Evolutionary conservation across 1,284 basidiomycete species (phyloP), one percentile per base, ranked within the genome.

Genomic region (Ganoderma resinaceum): DNA sequence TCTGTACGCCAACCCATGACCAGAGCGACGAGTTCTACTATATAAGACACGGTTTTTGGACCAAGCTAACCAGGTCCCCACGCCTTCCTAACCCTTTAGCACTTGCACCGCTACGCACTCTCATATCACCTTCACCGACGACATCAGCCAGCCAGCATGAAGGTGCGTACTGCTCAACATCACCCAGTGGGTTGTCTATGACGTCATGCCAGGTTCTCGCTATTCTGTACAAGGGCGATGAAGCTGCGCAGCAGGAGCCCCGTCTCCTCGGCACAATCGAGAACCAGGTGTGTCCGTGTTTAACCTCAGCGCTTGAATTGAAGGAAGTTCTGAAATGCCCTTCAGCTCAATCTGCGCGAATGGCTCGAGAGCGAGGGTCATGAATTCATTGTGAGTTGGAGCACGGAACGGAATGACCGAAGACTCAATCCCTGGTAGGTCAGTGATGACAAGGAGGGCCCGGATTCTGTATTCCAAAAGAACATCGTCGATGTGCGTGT

Each of bases 181-280:
- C 18, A 33, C 16, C n/a, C n/a, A 16, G 18, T 29, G 16, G 23
- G 40, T 61, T 31, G 53, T 62, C 52, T 0, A 53, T 72, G 68
- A 68, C 67, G 65, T 66, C 66, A 68, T 52, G 29, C 52, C 70
- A 95, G 93, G 84, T 96, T 76, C 87, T 96, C 69, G 92, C 93
- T 75, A 89, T 96, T 75, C 89, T 96, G 66, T 94, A 95, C 84
- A 85, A 88, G 73, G 92, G 93, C 77, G 87, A 85, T 75, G 77
- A 89, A 70, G 90, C 93, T 71, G 95, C 96, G 66, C 75, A 85
- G 74, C 85, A 94, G 75, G 93, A 98, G 82, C 88, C 94, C 63
- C 89, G 93, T 80, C 91, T 98, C 52, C 87, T 97, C 59, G 96
- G 96, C 66, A 96, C 96, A 20, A 87, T 91, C 69, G 95, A 99